Evolutionary conservation across 1,284 basidiomycete species (phyloP), one percentile per base, ranked within the genome.

Genomic region (Takashimella tepidaria): DNA sequence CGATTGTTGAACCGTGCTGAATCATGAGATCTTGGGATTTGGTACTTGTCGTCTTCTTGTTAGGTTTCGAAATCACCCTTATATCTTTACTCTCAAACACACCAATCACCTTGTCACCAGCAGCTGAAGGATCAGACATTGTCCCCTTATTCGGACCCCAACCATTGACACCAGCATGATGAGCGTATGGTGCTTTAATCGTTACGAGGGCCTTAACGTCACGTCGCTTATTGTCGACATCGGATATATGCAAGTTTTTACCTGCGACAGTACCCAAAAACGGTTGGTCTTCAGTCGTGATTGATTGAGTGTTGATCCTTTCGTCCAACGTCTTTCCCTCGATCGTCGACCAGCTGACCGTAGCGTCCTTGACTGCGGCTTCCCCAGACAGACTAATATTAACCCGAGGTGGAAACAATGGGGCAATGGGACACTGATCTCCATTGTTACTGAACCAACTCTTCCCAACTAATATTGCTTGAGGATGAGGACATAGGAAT

Each of bases 41-140:
- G 57, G 87, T 88, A 70, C 85, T 91, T 72, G 92, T 89, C 64
- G 91, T 82, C 81, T 97, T 97, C 81, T 97, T 96, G 79, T 88
- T 90, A 3, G 91, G 91, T 74, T 95, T 95, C 75, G 87, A 89
- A 76, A 98, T 97, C 64, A 98, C 89, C 76, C 95, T 95, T 81
- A 98, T 97, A 27, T 92, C 87, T 49, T 87, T 85, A 64, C 88
- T 89, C 51, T 88, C 84, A 79, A 95, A 93, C 23, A 84, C 81
- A 44, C 90, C 89, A 64, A 97, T 83, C 52, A 92, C 79, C 41
- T 60, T 56, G 8, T 64, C 88, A 79, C 77, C 89, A 37, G 31
- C 31, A 8, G 31, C 31, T 82, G 61, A 84, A 82, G 75, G 87
- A 85, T 66, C 88, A 81, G 57, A 86, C 87, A 66, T 47, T 3